Conservation (phyloP, 73 alveolate species). For the Blepharisma japonicum region DNA sequence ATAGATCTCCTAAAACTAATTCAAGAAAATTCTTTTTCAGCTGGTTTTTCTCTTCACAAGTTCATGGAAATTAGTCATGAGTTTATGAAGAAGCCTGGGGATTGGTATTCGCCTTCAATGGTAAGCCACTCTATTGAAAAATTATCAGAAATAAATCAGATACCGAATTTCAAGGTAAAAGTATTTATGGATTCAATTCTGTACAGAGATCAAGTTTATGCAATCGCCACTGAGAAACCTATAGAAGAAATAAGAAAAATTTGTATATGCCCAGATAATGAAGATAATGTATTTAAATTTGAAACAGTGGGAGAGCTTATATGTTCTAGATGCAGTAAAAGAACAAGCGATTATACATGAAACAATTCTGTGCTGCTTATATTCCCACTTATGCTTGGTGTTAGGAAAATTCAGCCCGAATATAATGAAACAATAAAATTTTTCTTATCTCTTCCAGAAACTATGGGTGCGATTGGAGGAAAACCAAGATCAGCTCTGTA, state of each 20-base stretch:
- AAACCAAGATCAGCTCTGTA: slow-evolving; percentile 80
- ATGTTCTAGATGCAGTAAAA: background rate
- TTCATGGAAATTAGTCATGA: slow-evolving; percentile 23
- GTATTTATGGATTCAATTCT: background rate
- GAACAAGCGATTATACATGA: background rate
- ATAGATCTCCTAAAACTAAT: background rate
- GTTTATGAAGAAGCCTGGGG: background rate
- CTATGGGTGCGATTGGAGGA: slow-evolving; percentile 89
- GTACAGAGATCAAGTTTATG: background rate
- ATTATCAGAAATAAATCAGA: slow-evolving; percentile 10
- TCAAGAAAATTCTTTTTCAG: slow-evolving; percentile 15
- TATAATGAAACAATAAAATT: slow-evolving; percentile 39
- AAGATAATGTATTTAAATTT: too few relatives aligned
- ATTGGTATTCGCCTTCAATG: background rate
- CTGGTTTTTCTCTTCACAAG: slow-evolving; percentile 28
- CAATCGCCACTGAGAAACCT: background rate
- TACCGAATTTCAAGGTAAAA: background rate
- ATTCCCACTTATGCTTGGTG: slow-evolving; percentile 60
- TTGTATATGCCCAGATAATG: too few relatives aligned
- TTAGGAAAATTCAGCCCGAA: slow-evolving; percentile 41
- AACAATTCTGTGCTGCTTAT: slow-evolving; percentile 36
- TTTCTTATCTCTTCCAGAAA: slow-evolving; percentile 34
- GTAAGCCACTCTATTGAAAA: background rate
- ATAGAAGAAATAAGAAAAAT: too few relatives aligned
- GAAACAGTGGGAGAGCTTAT: background rate